A percentile compares a stretch with the other conserved stretches of the same genome.
Conservation (phyloP, 306 rosid species). For the Pterocarpus macrocarpus region DNA sequence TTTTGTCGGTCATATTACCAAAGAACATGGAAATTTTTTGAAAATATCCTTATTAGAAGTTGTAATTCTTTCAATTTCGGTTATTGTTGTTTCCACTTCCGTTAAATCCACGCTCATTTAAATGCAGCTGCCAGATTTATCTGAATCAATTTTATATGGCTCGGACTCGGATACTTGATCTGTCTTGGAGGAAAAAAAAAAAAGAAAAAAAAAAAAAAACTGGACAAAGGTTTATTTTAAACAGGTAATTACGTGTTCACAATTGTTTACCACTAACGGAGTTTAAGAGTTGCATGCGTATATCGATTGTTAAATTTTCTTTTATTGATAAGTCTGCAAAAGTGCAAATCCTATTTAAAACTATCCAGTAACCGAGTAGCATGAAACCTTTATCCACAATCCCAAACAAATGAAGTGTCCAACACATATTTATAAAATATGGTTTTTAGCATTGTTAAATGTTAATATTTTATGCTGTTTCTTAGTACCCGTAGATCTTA, state of each 20-base stretch:
- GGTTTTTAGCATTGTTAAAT: background rate
- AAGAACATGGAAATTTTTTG: slow-evolving; percentile 65
- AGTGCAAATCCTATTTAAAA: no score
- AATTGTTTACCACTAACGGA: no score
- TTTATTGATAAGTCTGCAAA: background rate
- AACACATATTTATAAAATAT: background rate
- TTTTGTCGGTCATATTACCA: slow-evolving; percentile 63
- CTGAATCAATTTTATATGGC: background rate
- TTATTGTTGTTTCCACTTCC: background rate
- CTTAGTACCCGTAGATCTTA: background rate
- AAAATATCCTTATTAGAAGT: slow-evolving; percentile 64
- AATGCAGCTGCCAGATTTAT: background rate
- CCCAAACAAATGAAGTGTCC: background rate
- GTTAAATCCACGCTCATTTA: slow-evolving; percentile 8
- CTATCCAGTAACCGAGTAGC: no score
- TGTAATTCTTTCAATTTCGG: background rate
- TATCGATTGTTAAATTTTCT: no score
- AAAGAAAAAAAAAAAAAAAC: no score
- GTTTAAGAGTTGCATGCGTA: no score
- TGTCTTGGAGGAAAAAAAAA: background rate
- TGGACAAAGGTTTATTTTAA: background rate
- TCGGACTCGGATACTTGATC: background rate
- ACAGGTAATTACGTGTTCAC: background rate
- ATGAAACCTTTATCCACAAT: background rate
- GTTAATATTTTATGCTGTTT: background rate